Conservation (phyloP, 2,329 filamentous ascomycete genomes). For the Epichloe sibirici region DNA sequence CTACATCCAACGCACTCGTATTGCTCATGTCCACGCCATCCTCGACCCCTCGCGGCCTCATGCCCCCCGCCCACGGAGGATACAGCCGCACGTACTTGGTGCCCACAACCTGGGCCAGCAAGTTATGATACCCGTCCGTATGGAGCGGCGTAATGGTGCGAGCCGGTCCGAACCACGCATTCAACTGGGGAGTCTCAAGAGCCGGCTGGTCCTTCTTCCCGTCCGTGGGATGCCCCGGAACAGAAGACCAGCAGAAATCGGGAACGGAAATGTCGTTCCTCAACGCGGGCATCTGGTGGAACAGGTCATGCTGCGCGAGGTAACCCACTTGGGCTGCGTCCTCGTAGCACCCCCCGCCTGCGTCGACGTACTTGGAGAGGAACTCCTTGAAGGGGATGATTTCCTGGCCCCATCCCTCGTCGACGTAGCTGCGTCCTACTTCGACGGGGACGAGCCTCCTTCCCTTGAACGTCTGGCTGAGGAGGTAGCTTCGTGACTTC, state of each 20-base stretch:
- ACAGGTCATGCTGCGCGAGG: slow-evolving; percentile 82
- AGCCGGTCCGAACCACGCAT: slow-evolving; percentile 86
- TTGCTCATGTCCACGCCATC: slow-evolving; percentile 84
- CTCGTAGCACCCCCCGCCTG: neutral
- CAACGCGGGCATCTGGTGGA: slow-evolving; percentile 68
- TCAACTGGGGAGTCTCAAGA: slow-evolving; percentile 54
- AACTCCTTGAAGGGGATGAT: slow-evolving; percentile 67
- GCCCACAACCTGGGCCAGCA: slow-evolving; percentile 80
- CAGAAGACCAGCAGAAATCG: slow-evolving; percentile 69
- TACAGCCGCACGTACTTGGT: slow-evolving; percentile 89
- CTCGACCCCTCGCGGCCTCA: slow-evolving; percentile 52
- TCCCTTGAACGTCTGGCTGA: slow-evolving; percentile 62
- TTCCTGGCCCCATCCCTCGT: slow-evolving; percentile 71
- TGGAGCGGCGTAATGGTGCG: slow-evolving; percentile 87
- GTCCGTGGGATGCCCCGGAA: slow-evolving; percentile 41
- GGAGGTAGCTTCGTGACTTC: slow-evolving; percentile 61
- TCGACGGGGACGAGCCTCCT: slow-evolving; percentile 76
- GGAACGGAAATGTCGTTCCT: slow-evolving; percentile 66
- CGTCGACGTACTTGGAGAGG: slow-evolving; percentile 45
- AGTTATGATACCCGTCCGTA: slow-evolving; percentile 88
- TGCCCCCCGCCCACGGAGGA: slow-evolving; percentile 44
- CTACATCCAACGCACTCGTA: slow-evolving; percentile 70
- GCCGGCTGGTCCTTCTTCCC: slow-evolving; percentile 23
- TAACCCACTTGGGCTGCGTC: slow-evolving; percentile 47
- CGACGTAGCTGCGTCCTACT: slow-evolving; percentile 76